A percentile compares a stretch with the other conserved stretches of the same genome.
Conservation (phyloP, 345 rosid genomes). For the Pelargonium nanum region DNA sequence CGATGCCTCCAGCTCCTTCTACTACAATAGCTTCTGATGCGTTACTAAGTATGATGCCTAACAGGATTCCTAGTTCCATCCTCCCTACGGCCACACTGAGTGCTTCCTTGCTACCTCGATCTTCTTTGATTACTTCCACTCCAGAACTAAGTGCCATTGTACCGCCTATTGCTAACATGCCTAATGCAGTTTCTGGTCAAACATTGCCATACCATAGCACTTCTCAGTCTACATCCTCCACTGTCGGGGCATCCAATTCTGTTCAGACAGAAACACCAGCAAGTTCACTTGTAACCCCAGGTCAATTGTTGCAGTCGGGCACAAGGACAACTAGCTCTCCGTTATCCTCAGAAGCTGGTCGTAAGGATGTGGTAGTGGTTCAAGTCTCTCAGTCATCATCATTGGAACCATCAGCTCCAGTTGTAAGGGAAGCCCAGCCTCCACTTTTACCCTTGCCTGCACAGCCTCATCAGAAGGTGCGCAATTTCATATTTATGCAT, state of each 20-base stretch:
- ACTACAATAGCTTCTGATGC: slow-evolving; percentile 50
- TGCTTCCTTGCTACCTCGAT: slow-evolving; percentile 35
- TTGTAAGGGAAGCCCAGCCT: slow-evolving; percentile 52
- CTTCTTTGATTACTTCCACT: slow-evolving; percentile 40
- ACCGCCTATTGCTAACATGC: slow-evolving; percentile 34
- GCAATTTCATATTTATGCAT: background rate
- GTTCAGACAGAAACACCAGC: slow-evolving; percentile 32
- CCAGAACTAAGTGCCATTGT: slow-evolving; percentile 32
- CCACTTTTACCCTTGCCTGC: slow-evolving; percentile 77
- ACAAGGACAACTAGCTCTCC: slow-evolving; percentile 5
- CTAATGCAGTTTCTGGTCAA: slow-evolving; percentile 33
- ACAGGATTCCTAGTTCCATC: slow-evolving; percentile 32
- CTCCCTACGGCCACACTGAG: slow-evolving; percentile 34
- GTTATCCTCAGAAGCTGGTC: slow-evolving; percentile 25
- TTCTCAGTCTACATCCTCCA: slow-evolving; percentile 30
- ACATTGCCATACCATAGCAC: slow-evolving; percentile 36
- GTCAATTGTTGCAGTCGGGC: slow-evolving; percentile 56
- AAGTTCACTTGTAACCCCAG: slow-evolving; percentile 63
- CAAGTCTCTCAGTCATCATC: slow-evolving; percentile 40
- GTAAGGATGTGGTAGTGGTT: slow-evolving; percentile 67
- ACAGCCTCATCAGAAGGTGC: slow-evolving; percentile 44
- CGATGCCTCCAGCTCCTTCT: slow-evolving; percentile 10
- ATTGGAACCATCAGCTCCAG: slow-evolving; percentile 37
- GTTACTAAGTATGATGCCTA: slow-evolving; percentile 36
- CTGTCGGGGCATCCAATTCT: slow-evolving; percentile 34